Conservation (phyloP, 2,329 filamentous ascomycete genomes). For the Sarocladium kiliense region DNA sequence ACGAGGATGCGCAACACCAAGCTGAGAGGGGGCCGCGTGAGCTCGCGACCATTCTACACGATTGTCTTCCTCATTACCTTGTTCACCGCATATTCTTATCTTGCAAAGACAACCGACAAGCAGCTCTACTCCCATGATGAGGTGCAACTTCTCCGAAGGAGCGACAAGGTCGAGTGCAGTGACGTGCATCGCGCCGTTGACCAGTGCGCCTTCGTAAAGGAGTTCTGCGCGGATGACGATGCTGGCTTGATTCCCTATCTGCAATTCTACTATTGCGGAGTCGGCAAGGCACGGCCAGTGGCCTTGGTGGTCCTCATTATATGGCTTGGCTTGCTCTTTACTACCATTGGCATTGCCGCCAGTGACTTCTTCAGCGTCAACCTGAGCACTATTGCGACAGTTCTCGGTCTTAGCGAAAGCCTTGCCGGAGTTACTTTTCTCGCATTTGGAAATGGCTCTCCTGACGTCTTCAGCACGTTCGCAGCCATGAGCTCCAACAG, state of each 20-base stretch:
- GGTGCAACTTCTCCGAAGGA: constrained; percentile 18
- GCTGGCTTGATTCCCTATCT: constrained; percentile 87
- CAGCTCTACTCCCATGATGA: constrained; percentile 11
- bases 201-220: constrained; percentile 79
- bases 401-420: constrained; percentile 92
- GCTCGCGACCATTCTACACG: constrained; percentile 44
- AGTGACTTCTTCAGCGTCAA: constrained; percentile 99
- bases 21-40: constrained; percentile 30
- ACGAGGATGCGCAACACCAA: constrained; percentile 19
- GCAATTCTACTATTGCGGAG: constrained; percentile 80
- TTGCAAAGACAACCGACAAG: constrained; percentile 21
- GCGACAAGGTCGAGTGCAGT: constrained; percentile 49
- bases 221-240: constrained; percentile 83
- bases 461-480: constrained; percentile 97
- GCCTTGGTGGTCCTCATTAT: constrained; percentile 73
- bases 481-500: constrained; percentile 96
- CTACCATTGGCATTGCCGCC: constrained; percentile 93
- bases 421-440: constrained; percentile 94
- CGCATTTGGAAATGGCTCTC: constrained; percentile 95
- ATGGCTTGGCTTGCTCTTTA: constrained; percentile 89
- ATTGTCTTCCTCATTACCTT: constrained; percentile 42
- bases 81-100: constrained; percentile 39
- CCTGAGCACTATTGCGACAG: constrained; percentile 82
- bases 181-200: constrained; percentile 72
- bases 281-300: constrained; percentile 62